A percentile compares a stretch with the other conserved stretches of the same genome.
phyloP scores from a whole-genome alignment of 2,329 filamentous ascomycete genomes.

The Ophiocordyceps camponoti-rufipedis region DNA sequence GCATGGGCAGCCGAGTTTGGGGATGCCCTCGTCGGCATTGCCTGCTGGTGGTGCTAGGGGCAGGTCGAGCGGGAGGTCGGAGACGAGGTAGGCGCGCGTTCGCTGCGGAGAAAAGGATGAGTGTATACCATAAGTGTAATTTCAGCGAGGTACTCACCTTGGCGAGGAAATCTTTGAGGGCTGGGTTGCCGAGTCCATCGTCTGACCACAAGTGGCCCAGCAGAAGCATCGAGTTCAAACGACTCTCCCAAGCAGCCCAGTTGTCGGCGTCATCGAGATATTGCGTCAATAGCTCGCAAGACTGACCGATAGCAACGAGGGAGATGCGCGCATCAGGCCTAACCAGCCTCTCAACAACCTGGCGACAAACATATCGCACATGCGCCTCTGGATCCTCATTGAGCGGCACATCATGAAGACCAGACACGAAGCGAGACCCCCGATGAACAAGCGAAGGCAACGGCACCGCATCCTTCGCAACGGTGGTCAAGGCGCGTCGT shows the following conservation, averaged over 20 bases:
- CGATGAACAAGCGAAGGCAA: slow-evolving; percentile 44
- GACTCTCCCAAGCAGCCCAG: slow-evolving; percentile 25
- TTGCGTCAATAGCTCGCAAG: slow-evolving; percentile 35
- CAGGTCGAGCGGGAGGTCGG: slow-evolving; percentile 28
- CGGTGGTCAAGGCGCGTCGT: slow-evolving; percentile 37
- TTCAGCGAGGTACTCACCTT: slow-evolving; percentile 20
- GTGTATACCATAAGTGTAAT: too few relatives aligned
- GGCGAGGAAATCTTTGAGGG: slow-evolving; percentile 29
- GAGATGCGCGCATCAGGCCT: slow-evolving; percentile 38
- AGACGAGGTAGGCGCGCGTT: slow-evolving; percentile 42
- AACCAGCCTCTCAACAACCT: slow-evolving; percentile 33
- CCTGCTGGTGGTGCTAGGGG: slow-evolving; percentile 34
- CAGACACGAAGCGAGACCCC: slow-evolving; percentile 28
- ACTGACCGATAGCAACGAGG: slow-evolving; percentile 53
- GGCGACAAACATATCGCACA: slow-evolving; percentile 45
- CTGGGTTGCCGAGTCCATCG: slow-evolving; percentile 20
- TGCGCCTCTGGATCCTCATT: slow-evolving; percentile 43
- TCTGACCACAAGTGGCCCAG: slow-evolving; percentile 26
- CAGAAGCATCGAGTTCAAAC: slow-evolving; percentile 29
- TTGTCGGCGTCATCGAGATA: slow-evolving; percentile 39
- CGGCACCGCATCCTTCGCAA: slow-evolving; percentile 38
- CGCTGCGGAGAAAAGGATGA: slow-evolving; percentile 20
- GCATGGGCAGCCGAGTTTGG: slow-evolving; percentile 41
- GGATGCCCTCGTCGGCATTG: slow-evolving; percentile 22
- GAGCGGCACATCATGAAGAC: slow-evolving; percentile 41